phyloP scores from a whole-genome alignment of 1,284 basidiomycete species.

The Trametes polyzona region DNA sequence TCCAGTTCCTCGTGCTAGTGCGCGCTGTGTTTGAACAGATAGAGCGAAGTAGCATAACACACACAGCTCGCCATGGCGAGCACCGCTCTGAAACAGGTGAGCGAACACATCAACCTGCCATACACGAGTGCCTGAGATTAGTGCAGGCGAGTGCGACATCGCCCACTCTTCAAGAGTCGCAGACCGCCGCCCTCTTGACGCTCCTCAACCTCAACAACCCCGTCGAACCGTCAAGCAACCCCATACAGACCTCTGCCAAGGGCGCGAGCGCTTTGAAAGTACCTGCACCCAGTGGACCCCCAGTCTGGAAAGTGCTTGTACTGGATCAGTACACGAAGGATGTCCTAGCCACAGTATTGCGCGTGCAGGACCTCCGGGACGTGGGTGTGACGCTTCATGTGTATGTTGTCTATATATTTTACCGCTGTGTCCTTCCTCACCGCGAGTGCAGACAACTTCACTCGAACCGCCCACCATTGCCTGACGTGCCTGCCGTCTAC shows the following conservation, averaged over 20 bases:
- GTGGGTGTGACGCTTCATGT: conserved; percentile 97
- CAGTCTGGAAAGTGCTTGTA: conserved; percentile 96
- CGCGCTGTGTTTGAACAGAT: too few relatives aligned
- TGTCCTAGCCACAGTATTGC: conserved; percentile 91
- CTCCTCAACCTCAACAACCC: conserved; percentile 45
- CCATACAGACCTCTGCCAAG: conserved; percentile 42
- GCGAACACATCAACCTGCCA: conserved; percentile 26
- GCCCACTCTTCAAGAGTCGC: conserved; percentile 75
- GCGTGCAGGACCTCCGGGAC: conserved; percentile 96
- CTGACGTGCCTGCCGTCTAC: conserved; percentile 97
- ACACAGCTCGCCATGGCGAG: conserved; percentile 52
- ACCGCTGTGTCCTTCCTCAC: too few relatives aligned
- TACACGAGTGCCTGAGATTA: neutral
- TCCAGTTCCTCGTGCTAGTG: too few relatives aligned
- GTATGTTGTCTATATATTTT: conserved; percentile 48
- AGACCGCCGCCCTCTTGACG: conserved; percentile 72
- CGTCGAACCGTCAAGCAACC: conserved; percentile 36
- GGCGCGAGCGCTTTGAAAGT: conserved; percentile 44
- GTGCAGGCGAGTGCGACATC: conserved; percentile 34
- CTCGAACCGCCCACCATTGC: conserved; percentile 84
- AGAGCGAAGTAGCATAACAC: too few relatives aligned
- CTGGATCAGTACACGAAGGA: conserved; percentile 97
- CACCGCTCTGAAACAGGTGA: conserved; percentile 56
- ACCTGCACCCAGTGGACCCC: conserved; percentile 64
- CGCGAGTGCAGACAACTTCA: conserved; percentile 78